Conservation (phyloP, 2,329 filamentous ascomycete genomes). For the Colletotrichum spinosum region DNA sequence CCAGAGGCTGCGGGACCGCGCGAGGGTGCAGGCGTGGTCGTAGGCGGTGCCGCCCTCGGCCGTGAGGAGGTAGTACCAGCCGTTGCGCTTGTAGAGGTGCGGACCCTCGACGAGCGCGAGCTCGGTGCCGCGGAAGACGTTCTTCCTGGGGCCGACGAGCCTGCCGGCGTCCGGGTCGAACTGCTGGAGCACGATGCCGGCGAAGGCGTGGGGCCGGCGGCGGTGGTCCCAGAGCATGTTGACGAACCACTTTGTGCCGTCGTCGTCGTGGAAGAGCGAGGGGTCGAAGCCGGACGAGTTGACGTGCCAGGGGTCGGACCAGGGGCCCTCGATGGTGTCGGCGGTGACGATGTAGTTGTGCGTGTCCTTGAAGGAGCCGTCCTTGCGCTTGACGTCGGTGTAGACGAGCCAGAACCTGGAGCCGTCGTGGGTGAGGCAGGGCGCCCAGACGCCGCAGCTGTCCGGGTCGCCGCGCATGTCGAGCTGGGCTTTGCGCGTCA, state of each 20-base stretch:
- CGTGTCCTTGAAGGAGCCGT: constrained; percentile 73
- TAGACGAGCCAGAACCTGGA: constrained; percentile 72
- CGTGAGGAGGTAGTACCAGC: constrained; percentile 70
- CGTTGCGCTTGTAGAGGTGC: constrained; percentile 68
- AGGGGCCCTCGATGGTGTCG: constrained; percentile 65
- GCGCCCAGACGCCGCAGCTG: constrained; percentile 73
- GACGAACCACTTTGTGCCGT: constrained; percentile 67
- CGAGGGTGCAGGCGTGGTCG: constrained; percentile 70
- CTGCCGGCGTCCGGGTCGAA: constrained; percentile 61
- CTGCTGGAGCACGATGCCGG: constrained; percentile 69
- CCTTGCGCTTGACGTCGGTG: constrained; percentile 75
- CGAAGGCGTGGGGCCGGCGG: constrained; percentile 60
- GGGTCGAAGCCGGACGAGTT: constrained; percentile 75
- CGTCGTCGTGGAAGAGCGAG: constrained; percentile 68
- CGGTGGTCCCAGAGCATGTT: constrained; percentile 70
- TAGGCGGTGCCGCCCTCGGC: constrained; percentile 72
- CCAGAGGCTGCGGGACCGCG: constrained; percentile 63
- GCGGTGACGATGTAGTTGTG: constrained; percentile 73
- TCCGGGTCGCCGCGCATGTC: constrained; percentile 71
- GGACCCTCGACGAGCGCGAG: constrained; percentile 67
- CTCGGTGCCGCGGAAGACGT: constrained; percentile 66
- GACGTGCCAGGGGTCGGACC: constrained; percentile 70
- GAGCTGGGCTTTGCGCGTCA: constrained; percentile 62
- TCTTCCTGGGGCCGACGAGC: constrained; percentile 67
- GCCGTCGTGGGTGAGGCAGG: constrained; percentile 72